Conservation (phyloP, 768 basidiomycete species). For the Phlebiopsis flavidoalba region DNA sequence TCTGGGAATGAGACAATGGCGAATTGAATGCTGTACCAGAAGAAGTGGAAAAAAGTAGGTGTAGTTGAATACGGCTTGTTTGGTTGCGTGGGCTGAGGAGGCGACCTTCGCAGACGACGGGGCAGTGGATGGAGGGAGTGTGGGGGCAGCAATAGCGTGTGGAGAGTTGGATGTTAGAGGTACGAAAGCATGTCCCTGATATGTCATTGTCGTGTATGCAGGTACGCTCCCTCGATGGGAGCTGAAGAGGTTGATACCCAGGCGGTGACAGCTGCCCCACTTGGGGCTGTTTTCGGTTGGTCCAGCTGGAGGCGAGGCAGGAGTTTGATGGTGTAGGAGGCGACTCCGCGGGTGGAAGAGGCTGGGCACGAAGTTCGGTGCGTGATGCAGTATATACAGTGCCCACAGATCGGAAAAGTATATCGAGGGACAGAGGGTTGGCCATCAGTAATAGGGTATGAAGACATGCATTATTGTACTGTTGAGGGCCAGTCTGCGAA, state of each 20-base stretch:
- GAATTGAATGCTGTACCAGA: background rate
- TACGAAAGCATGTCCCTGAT: conserved; percentile 5
- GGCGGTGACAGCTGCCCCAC: background rate
- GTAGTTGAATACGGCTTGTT: background rate
- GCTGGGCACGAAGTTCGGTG: background rate
- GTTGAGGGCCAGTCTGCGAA: background rate
- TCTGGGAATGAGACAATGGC: background rate
- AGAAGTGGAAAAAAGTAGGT: background rate
- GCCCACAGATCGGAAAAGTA: too few species aligned
- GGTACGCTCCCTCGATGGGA: conserved; percentile 1
- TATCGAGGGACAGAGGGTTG: background rate
- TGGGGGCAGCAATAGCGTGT: background rate
- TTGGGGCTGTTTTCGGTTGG: background rate
- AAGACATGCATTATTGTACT: background rate
- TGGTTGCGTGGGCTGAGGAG: background rate
- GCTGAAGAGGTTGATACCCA: background rate
- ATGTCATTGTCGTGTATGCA: conserved; percentile 7
- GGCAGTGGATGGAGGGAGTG: background rate
- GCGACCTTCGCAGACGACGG: background rate
- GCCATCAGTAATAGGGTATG: background rate
- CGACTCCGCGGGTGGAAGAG: background rate
- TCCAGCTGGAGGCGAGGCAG: too few species aligned
- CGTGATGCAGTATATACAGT: background rate
- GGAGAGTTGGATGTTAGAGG: background rate
- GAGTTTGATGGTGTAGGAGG: background rate